Evolutionary conservation across 2,329 filamentous ascomycete species (phyloP).

Genomic region (Pseudogymnoascus sp.): DNA sequence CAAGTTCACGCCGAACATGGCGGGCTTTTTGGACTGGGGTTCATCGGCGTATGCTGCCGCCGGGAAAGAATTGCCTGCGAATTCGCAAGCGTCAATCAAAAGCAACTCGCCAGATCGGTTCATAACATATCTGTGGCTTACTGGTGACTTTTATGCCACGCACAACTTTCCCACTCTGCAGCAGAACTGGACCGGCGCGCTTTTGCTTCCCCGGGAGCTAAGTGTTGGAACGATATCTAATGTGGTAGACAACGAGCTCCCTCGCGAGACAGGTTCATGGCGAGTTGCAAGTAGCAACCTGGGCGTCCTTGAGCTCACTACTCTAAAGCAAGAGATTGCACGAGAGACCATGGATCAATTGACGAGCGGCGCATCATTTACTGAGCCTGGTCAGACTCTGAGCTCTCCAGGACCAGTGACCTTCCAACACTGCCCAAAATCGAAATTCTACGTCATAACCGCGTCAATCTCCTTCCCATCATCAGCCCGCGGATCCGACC

Average conservation of each 20-base stretch:
- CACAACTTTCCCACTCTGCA: constrained; percentile 32
- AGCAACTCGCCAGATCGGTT: constrained; percentile 35
- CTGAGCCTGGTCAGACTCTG: neutral
- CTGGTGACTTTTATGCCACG: constrained; percentile 34
- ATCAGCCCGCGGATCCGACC: constrained; percentile 26
- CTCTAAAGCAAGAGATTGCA: constrained; percentile 32
- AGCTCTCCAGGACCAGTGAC: neutral
- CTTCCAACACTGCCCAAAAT: constrained; percentile 21
- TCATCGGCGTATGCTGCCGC: constrained; percentile 36
- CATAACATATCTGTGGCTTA: constrained; percentile 36
- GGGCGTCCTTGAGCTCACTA: constrained; percentile 30
- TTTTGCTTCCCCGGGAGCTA: constrained; percentile 36
- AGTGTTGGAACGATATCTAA: constrained; percentile 32
- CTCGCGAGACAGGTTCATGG: constrained; percentile 33
- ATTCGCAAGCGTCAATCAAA: constrained; percentile 30
- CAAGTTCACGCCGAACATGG: constrained; percentile 34
- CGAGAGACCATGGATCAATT: constrained; percentile 30
- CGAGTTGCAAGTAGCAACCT: constrained; percentile 26
- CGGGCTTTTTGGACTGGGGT: constrained; percentile 35
- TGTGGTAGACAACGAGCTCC: constrained; percentile 34
- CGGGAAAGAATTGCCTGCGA: constrained; percentile 33
- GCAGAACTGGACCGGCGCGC: constrained; percentile 37
- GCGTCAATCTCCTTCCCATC: constrained; percentile 31
- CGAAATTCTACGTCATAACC: constrained; percentile 34
- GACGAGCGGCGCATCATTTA: constrained; percentile 14